These are phyloP conservation scores for Hyphodiscus hymeniophilus DNA, from an alignment of 495 filamentous ascomycete genomes.

Conservation along the genomic window DNA sequence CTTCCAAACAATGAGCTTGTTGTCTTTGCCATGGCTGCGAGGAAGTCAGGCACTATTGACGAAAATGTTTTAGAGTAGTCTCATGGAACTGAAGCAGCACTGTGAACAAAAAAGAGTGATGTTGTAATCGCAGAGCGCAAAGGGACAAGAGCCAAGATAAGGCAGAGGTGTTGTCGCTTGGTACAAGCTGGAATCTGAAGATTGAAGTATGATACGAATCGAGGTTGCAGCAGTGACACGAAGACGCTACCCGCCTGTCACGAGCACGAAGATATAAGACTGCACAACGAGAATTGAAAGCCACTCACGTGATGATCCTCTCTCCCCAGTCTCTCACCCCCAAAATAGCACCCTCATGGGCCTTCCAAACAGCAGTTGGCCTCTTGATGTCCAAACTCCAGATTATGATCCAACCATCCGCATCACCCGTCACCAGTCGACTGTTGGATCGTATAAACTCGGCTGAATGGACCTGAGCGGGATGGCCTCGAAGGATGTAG, in stretches of 20 bases:
- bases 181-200: too few relatives aligned
- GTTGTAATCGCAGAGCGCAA: too few relatives aligned
- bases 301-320: conserved; percentile 65
- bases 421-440: conserved; percentile 78
- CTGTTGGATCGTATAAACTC: conserved; percentile 64
- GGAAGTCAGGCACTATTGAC: conserved; percentile 3
- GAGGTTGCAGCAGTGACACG: too few relatives aligned
- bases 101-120: too few relatives aligned
- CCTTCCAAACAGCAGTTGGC: conserved; percentile 77
- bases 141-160: too few relatives aligned
- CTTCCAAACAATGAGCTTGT: conserved; percentile 80
- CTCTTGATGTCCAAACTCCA: conserved; percentile 83
- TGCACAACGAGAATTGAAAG: not conserved
- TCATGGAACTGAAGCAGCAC: too few relatives aligned
- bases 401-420: conserved; percentile 78
- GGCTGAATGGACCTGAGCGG: conserved; percentile 69
- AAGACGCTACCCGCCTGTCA: too few relatives aligned
- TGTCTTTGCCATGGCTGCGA: conserved; percentile 79
- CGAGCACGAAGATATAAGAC: not conserved
- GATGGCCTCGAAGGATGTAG: conserved; percentile 85
- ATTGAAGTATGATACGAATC: too few relatives aligned
- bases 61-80: too few relatives aligned
- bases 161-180: too few relatives aligned
- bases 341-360: conserved; percentile 72
- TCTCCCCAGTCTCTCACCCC: conserved; percentile 59